Evolutionary conservation across 805 yeast genomes (phyloP).

Genomic region (Yarrowia phangngaensis): DNA sequence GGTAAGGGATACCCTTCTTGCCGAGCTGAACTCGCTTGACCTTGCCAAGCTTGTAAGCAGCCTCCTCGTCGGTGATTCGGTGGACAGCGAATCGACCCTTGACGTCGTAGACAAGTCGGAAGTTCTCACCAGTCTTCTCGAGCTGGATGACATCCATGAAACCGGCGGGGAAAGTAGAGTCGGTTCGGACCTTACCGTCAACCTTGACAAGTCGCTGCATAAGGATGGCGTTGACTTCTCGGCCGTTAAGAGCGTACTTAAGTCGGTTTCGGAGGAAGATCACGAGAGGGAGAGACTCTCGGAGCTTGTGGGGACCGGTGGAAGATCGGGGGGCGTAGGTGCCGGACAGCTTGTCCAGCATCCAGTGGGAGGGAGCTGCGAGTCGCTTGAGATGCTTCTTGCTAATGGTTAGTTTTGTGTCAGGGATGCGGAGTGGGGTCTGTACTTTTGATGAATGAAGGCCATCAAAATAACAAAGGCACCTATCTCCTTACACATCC

Average conservation of each 20-base stretch:
- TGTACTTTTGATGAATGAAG: not conserved
- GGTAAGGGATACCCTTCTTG: conserved; percentile 97
- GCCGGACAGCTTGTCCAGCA: conserved; percentile 99
- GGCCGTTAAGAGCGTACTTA: conserved; percentile 98
- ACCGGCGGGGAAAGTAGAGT: conserved; percentile 98
- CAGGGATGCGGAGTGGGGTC: not conserved
- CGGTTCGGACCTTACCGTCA: conserved; percentile 99
- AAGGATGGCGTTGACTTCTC: conserved; percentile 96
- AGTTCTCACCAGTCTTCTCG: conserved; percentile 98
- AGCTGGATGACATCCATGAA: conserved; percentile 98
- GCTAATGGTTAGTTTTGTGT: conserved; percentile 21
- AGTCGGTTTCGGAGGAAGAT: conserved; percentile 97
- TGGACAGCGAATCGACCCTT: conserved; percentile 99
- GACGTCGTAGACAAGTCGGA: conserved; percentile 97
- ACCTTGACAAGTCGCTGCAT: conserved; percentile 98
- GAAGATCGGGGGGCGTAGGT: conserved; percentile 99
- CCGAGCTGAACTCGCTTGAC: conserved; percentile 98
- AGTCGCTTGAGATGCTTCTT: conserved; percentile 94
- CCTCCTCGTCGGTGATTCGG: conserved; percentile 99
- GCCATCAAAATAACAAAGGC: not conserved
- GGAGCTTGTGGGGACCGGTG: conserved; percentile 98
- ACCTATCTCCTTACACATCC: conserved; percentile 11
- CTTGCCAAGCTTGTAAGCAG: conserved; percentile 95
- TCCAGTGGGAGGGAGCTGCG: conserved; percentile 99
- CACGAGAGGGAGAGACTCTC: conserved; percentile 96